Conservation (phyloP, 2,329 filamentous ascomycete species). For the Chaetomium sp. region DNA sequence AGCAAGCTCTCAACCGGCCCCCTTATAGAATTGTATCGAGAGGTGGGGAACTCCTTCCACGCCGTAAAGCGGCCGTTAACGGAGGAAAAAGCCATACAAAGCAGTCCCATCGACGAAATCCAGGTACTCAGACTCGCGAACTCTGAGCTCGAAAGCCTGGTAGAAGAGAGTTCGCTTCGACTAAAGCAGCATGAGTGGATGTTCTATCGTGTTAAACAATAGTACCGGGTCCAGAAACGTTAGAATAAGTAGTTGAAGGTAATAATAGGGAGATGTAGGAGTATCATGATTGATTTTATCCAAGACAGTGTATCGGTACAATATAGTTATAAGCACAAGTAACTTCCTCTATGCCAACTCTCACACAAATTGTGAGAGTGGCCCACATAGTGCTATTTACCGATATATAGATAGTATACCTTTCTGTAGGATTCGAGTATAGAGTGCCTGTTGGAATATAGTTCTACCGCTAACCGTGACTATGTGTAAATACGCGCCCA, state of each 20-base stretch:
- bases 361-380: no score
- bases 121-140: conserved; percentile 2
- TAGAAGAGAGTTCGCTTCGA: conserved; percentile 1
- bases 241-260: conserved; percentile 6
- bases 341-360: no score
- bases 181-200: neutral
- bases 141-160: conserved; percentile 10
- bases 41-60: conserved; percentile 1
- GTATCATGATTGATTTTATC: conserved; percentile 10
- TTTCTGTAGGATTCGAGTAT: no score
- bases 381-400: no score
- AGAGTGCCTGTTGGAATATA: no score
- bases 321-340: no score
- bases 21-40: conserved; percentile 1
- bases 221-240: neutral
- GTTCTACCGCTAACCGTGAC: no score
- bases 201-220: no score
- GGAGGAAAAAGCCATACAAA: conserved; percentile 4
- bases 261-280: conserved; percentile 4
- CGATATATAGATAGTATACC: no score
- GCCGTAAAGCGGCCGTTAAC: neutral
- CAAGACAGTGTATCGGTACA: conserved; percentile 7
- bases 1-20: conserved; percentile 7
- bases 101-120: conserved; percentile 6
- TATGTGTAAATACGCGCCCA: no score